Percentiles rank a stretch among this genome's conserved stretches.
These are phyloP conservation scores for Urostyla sp. DNA, from an alignment of 73 alveolate genomes.

Conservation along the genomic window DNA sequence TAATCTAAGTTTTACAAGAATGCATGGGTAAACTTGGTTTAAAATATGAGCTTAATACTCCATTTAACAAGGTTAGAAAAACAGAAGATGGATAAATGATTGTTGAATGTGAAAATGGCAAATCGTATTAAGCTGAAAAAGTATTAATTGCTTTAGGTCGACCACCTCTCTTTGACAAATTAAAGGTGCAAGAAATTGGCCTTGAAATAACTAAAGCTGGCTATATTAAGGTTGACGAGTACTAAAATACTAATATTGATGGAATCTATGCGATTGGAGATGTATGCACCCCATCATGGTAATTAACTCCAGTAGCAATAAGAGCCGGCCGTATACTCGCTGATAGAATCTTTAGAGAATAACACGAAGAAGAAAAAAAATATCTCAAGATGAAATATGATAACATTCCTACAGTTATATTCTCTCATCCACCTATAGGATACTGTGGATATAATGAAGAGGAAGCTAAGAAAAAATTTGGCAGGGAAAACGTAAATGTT, in stretches of 20 bases:
- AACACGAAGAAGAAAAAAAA: conserved; percentile 69
- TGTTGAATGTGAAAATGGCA: conserved; percentile 62
- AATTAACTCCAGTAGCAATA: conserved; percentile 97
- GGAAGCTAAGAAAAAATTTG: conserved; percentile 80
- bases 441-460: conserved; percentile 83
- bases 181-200: conserved; percentile 79
- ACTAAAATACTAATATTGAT: conserved; percentile 81
- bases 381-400: conserved; percentile 75
- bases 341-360: conserved; percentile 86
- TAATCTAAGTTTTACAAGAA: conserved; percentile 60
- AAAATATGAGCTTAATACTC: conserved; percentile 63
- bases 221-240: conserved; percentile 83
- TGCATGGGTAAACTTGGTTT: conserved; percentile 63
- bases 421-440: conserved; percentile 93
- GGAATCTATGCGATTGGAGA: conserved; percentile 97
- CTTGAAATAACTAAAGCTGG: conserved; percentile 74
- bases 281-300: conserved; percentile 77
- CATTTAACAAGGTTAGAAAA: conserved; percentile 62
- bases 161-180: conserved; percentile 75
- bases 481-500: conserved; percentile 87
- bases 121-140: conserved; percentile 66
- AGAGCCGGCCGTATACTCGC: conserved; percentile 94
- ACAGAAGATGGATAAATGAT: conserved; percentile 48
- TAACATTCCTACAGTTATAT: conserved; percentile 86
- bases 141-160: conserved; percentile 93